A percentile compares a stretch with the other conserved stretches of the same genome.
Conservation (phyloP, 768 basidiomycete species). For the Trametes sanguinea region DNA sequence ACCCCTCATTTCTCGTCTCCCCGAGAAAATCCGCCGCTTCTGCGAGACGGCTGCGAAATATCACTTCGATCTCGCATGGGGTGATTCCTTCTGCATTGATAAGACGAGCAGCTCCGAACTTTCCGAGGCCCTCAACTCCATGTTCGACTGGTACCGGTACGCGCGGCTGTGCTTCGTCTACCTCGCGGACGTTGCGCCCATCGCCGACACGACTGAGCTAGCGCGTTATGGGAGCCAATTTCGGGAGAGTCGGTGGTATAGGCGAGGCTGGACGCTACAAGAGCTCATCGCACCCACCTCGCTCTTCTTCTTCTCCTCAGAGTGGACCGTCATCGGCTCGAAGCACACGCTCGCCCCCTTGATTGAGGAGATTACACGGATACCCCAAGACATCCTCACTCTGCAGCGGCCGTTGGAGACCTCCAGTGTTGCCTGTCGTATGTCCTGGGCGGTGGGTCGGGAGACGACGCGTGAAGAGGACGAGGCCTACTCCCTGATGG, state of each 20-base stretch:
- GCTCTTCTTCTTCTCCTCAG: slow-evolving; percentile 7
- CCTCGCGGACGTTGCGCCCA: slow-evolving; percentile 12
- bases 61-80: slow-evolving; percentile 10
- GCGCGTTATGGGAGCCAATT: not conserved
- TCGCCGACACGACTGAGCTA: not conserved
- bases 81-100: slow-evolving; percentile 15
- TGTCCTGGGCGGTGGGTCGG: slow-evolving; percentile 19
- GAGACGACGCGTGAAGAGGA: slow-evolving; percentile 14
- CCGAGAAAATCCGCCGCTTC: slow-evolving; percentile 12
- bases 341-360: slow-evolving; percentile 13
- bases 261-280: slow-evolving; percentile 18
- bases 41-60: slow-evolving; percentile 8
- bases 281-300: slow-evolving; percentile 15
- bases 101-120: slow-evolving; percentile 17
- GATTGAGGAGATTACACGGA: slow-evolving; percentile 7
- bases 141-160: slow-evolving; percentile 20
- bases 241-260: slow-evolving; percentile 10
- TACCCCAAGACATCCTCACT: slow-evolving; percentile 6
- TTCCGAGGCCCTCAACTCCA: slow-evolving; percentile 17
- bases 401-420: not conserved
- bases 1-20: not conserved
- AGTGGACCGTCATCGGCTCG: slow-evolving; percentile 14
- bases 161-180: slow-evolving; percentile 10
- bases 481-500: slow-evolving; percentile 22
- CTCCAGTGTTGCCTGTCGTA: slow-evolving; percentile 14